A percentile compares a stretch with the other conserved stretches of the same genome.
Conservation (phyloP, 2,329 filamentous ascomycete genomes). For the Aspergillus pseudoglaucus region DNA sequence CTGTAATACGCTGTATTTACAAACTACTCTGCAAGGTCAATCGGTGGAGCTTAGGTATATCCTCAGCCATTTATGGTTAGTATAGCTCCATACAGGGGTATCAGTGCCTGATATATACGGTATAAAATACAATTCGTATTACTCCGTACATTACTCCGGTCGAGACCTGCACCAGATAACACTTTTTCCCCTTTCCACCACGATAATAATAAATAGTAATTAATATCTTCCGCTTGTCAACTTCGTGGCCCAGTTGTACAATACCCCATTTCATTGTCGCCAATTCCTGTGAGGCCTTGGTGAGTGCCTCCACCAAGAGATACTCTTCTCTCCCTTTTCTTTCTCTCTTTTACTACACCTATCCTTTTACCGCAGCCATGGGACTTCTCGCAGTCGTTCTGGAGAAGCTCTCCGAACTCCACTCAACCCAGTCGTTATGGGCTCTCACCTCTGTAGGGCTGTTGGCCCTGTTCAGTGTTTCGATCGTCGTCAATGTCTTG, state of each 20-base stretch:
- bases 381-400: constrained; percentile 46
- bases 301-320: not conserved
- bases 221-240: not conserved
- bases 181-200: no score
- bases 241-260: not conserved
- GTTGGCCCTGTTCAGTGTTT: constrained; percentile 44
- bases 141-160: no score
- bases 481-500: constrained; percentile 71
- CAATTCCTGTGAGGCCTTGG: not conserved
- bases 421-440: constrained; percentile 41
- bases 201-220: no score
- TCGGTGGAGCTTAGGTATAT: no score
- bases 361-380: constrained; percentile 32
- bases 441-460: constrained; percentile 40
- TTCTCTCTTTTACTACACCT: constrained; percentile 3
- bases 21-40: no score
- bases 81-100: no score
- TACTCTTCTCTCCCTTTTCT: not conserved
- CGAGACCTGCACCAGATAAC: no score
- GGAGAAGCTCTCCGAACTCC: constrained; percentile 40
- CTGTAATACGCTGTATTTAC: no score
- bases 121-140: no score
- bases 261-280: not conserved
- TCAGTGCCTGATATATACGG: no score
- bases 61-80: no score